phyloP scores from a whole-genome alignment of 2,329 filamentous ascomycete genomes.

The Blumeria graminis region DNA sequence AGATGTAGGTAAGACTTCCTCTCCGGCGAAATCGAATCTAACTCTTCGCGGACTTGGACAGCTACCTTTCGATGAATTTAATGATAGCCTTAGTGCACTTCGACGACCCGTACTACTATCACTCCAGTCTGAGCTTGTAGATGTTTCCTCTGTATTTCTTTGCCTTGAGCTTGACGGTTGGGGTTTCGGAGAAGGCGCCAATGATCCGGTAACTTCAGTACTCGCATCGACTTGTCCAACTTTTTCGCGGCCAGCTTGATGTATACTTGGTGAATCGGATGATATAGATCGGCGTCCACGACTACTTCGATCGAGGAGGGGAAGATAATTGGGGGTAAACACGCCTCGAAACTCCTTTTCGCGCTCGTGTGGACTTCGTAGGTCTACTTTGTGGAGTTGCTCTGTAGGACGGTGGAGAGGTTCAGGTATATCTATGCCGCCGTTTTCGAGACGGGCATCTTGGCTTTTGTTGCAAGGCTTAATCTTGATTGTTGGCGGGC shows the following conservation, averaged over 20 bases:
- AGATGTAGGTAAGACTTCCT: conserved; percentile 33
- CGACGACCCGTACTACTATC: conserved; percentile 22
- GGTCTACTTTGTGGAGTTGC: conserved; percentile 13
- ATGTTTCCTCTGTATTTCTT: conserved; percentile 17
- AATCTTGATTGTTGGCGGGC: conserved; percentile 6
- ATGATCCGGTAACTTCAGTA: conserved; percentile 3
- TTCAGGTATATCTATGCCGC: conserved; percentile 6
- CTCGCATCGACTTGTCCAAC: conserved; percentile 3
- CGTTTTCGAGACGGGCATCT: conserved; percentile 1
- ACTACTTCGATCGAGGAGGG: conserved; percentile 26
- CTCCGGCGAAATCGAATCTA: conserved; percentile 34
- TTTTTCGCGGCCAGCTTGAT: not conserved
- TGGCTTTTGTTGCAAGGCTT: not conserved
- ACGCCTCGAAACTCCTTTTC: conserved; percentile 36
- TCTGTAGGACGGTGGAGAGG: conserved; percentile 6
- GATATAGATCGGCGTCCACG: conserved; percentile 5
- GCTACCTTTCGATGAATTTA: conserved; percentile 21
- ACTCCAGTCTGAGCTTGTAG: conserved; percentile 27
- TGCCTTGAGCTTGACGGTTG: conserved; percentile 10
- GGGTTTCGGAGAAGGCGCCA: conserved; percentile 7
- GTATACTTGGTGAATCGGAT: not conserved
- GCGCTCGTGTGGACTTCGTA: conserved; percentile 25
- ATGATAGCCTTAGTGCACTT: conserved; percentile 33
- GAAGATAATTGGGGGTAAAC: conserved; percentile 37
- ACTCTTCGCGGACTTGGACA: conserved; percentile 33